Evolutionary conservation across 176 grass and related monocot genomes (phyloP), one percentile per base, ranked within the genome.

Genomic region (Zizania latifolia): DNA sequence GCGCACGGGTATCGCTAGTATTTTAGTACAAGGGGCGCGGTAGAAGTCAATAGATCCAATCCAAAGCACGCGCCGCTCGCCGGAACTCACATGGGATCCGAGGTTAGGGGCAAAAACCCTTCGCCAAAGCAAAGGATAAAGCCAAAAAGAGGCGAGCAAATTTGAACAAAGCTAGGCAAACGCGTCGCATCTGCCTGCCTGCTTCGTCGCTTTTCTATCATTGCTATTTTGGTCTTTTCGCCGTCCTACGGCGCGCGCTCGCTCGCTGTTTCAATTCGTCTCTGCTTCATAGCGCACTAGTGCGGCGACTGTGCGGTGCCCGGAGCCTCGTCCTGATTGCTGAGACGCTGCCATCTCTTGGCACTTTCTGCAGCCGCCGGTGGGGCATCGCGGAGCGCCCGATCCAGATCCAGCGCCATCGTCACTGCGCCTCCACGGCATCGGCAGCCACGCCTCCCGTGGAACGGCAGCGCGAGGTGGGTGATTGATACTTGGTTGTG

Each of bases 321-420:
- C n/a, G n/a, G n/a, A n/a, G 6, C 35, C 19, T 55, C 5, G 27
- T 74, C n/a, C 27, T 19, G 77, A 51, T 36, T 39, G 33, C 77
- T 59, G 78, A 72, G 78, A 30, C 78, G 41, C 21, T 71, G 24
- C 54, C 7, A 2, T 12, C 29, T 16, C 13, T 84, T 80, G 76
- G 86, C 63, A 36, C 28, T 48, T 80, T 75, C 37, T 38, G 84
- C 78, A 81, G 84, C 19, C 43, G 70, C 40, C 81, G 70, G 75
- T 56, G 75, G 86, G 86, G 33, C 53, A 62, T 28, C 62, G 75
- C n/a, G 70, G 76, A 70, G 76, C 17, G 63, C 1, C 36, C 65
- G 81, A 84, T 84, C 81, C 76, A 88, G 86, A 88, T 88, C 81
- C 86, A 57, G 35, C 30, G 14, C 81, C 58, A 35, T 61, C 80